These are phyloP conservation scores for Podospora fimiseda DNA, from an alignment of 495 filamentous ascomycete species.

Conservation along the genomic window DNA sequence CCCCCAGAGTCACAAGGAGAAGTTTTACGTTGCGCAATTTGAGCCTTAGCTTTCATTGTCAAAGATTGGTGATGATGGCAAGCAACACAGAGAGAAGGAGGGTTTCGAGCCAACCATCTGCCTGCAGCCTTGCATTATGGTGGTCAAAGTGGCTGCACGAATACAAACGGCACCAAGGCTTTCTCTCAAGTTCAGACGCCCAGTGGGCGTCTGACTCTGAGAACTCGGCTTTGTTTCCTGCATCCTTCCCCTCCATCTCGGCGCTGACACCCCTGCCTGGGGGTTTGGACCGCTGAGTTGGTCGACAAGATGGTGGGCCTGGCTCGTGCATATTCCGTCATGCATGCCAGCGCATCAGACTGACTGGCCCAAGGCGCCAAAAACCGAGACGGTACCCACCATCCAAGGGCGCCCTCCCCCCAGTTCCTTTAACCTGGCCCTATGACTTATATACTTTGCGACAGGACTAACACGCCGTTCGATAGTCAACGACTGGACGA, in stretches of 20 bases:
- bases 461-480: constrained; percentile 9
- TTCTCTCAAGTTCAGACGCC: not conserved
- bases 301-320: constrained; percentile 38
- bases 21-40: not conserved
- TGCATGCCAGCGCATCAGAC: constrained; percentile 54
- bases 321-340: constrained; percentile 51
- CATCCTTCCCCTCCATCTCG: constrained; percentile 9
- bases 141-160: not conserved
- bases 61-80: too few relatives aligned
- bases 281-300: constrained; percentile 29
- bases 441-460: constrained; percentile 26
- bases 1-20: not conserved
- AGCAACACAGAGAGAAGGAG: not conserved
- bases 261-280: constrained; percentile 19
- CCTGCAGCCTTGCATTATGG: not conserved
- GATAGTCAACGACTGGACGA: constrained; percentile 2
- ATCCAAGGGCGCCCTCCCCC: constrained; percentile 24
- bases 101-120: not conserved
- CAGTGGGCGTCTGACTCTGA: constrained; percentile 7
- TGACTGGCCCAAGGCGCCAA: constrained; percentile 42
- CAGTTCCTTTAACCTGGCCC: constrained; percentile 35
- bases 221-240: not conserved
- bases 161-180: not conserved
- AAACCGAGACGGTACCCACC: constrained; percentile 33
- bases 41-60: not conserved